Evolutionary conservation across 495 filamentous ascomycete species (phyloP).

Genomic region (Neurospora sp.): DNA sequence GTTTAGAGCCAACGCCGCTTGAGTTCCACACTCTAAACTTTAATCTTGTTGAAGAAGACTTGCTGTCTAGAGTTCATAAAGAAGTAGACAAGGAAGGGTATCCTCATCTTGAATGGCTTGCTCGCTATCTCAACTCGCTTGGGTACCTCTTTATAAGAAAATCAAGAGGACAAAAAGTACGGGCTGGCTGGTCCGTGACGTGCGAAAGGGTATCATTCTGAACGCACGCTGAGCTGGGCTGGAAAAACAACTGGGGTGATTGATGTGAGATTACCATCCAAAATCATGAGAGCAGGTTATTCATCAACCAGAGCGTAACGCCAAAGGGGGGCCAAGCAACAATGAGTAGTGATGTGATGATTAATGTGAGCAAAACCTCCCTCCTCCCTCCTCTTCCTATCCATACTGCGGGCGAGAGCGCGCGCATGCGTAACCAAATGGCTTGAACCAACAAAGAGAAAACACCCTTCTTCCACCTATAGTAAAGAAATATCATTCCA

Average conservation of each 20-base stretch:
- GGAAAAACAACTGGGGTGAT: not conserved
- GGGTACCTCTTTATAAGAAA: not conserved
- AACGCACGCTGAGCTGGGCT: not conserved
- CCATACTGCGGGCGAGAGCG: not conserved
- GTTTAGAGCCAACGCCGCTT: too few species aligned
- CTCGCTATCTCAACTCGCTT: too few species aligned
- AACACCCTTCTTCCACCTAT: not conserved
- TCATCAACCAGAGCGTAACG: not conserved
- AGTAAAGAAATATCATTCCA: not conserved
- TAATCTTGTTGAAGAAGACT: too few species aligned
- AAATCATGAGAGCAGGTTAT: not conserved
- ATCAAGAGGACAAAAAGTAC: not conserved
- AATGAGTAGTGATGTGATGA: not conserved
- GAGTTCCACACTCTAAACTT: too few species aligned
- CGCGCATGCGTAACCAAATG: not conserved
- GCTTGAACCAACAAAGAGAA: not conserved
- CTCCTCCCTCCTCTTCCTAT: not conserved
- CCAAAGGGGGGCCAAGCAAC: not conserved
- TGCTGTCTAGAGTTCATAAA: too few species aligned
- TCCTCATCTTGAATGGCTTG: too few species aligned
- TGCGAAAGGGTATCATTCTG: not conserved
- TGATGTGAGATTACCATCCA: too few species aligned
- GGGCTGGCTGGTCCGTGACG: not conserved
- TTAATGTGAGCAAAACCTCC: not conserved
- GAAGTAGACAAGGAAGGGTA: too few species aligned